phyloP scores from a whole-genome alignment of 805 yeast genomes.

The Suhomyces faveliae region DNA sequence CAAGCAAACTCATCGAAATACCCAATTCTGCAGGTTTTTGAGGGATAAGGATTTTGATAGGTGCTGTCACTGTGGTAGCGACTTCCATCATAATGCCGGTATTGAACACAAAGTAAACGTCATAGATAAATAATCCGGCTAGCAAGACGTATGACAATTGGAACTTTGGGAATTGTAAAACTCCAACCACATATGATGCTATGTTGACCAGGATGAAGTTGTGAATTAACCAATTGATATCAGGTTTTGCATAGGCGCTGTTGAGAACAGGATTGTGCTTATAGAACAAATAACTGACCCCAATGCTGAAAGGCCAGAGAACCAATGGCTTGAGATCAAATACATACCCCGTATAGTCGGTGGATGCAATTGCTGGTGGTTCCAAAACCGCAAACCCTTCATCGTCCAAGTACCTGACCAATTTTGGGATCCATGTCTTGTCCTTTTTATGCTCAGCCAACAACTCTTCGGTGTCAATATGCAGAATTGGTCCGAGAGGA shows the following conservation, averaged over 20 bases:
- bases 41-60: slow-evolving; percentile 51
- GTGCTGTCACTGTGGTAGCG: slow-evolving; percentile 55
- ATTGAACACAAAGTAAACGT: slow-evolving; percentile 65
- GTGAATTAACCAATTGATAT: slow-evolving; percentile 45
- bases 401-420: slow-evolving; percentile 11
- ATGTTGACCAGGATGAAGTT: slow-evolving; percentile 44
- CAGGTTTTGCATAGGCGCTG: slow-evolving; percentile 5
- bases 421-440: slow-evolving; percentile 7
- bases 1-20: slow-evolving; percentile 42
- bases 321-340: slow-evolving; percentile 20
- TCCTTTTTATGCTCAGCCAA: slow-evolving; percentile 9
- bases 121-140: slow-evolving; percentile 55
- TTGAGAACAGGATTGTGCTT: slow-evolving; percentile 13
- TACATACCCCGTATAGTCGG: slow-evolving; percentile 22
- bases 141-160: slow-evolving; percentile 46
- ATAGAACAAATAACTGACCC: slow-evolving; percentile 15
- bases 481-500: slow-evolving; percentile 38
- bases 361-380: slow-evolving; percentile 7
- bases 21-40: slow-evolving; percentile 11
- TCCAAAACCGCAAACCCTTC: slow-evolving; percentile 14
- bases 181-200: slow-evolving; percentile 43
- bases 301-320: slow-evolving; percentile 14
- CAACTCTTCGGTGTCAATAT: slow-evolving; percentile 15
- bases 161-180: slow-evolving; percentile 42
- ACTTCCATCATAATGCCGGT: slow-evolving; percentile 62